phyloP scores from a whole-genome alignment of 257 asterid genomes.

The Primulina eburnea region DNA sequence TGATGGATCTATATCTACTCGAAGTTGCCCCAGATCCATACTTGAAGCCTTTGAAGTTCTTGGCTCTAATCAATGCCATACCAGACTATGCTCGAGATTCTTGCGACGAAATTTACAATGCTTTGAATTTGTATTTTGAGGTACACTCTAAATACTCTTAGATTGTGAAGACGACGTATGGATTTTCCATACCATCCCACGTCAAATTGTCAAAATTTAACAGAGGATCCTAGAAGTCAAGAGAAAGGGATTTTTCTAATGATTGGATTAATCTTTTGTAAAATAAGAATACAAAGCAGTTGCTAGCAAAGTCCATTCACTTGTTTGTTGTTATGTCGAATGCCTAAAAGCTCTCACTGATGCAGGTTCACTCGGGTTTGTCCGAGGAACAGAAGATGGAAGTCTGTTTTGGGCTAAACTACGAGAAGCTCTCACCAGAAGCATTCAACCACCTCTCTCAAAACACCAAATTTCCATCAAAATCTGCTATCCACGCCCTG shows the following conservation, averaged over 20 bases:
- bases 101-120: conserved; percentile 56
- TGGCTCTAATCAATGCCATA: conserved; percentile 49
- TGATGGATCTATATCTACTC: conserved; percentile 64
- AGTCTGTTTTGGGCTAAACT: conserved; percentile 52
- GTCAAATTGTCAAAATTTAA: too few species aligned
- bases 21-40: conserved; percentile 87
- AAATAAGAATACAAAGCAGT: not conserved
- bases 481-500: conserved; percentile 57
- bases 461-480: conserved; percentile 64
- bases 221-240: too few species aligned
- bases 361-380: conserved; percentile 69
- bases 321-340: not conserved
- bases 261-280: too few species aligned
- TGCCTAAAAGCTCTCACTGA: not conserved
- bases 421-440: conserved; percentile 67
- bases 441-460: conserved; percentile 52
- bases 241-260: too few species aligned
- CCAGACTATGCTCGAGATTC: conserved; percentile 75
- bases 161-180: not conserved
- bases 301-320: not conserved
- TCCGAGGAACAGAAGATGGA: conserved; percentile 60
- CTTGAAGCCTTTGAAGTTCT: conserved; percentile 60
- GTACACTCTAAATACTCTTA: conserved; percentile 27
- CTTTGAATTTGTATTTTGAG: conserved; percentile 66
- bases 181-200: not conserved